phyloP scores from a whole-genome alignment of 1,284 basidiomycete species.

The Heterobasidion irregulare region DNA sequence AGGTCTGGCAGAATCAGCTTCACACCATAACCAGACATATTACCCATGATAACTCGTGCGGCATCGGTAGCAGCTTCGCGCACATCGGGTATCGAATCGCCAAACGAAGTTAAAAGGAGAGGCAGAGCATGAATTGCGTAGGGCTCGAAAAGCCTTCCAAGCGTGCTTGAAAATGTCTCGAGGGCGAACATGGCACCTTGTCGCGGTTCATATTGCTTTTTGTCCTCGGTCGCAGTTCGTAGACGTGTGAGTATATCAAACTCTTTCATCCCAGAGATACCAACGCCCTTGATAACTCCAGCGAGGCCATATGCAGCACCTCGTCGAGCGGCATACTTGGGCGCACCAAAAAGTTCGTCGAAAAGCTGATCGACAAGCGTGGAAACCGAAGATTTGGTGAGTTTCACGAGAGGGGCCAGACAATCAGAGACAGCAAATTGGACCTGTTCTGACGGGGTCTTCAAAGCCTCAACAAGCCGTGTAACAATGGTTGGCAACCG shows the following conservation, averaged over 20 bases:
- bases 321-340: constrained; percentile 87
- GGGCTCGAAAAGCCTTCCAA: constrained; percentile 91
- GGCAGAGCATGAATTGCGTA: constrained; percentile 88
- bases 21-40: constrained; percentile 90
- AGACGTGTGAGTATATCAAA: constrained; percentile 75
- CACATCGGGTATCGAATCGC: constrained; percentile 86
- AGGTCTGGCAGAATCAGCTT: constrained; percentile 92
- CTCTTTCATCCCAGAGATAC: constrained; percentile 81
- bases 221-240: constrained; percentile 79
- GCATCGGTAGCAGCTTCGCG: constrained; percentile 94
- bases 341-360: constrained; percentile 65
- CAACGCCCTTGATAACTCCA: constrained; percentile 86
- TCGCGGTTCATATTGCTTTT: constrained; percentile 78
- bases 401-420: constrained; percentile 78
- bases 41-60: constrained; percentile 91
- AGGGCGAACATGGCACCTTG: constrained; percentile 96
- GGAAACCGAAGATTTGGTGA: constrained; percentile 60
- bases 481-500: constrained; percentile 84
- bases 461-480: constrained; percentile 85
- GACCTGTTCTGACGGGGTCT: constrained; percentile 94
- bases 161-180: constrained; percentile 82
- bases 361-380: constrained; percentile 73
- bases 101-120: constrained; percentile 82
- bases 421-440: constrained; percentile 96
- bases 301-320: constrained; percentile 97